Evolutionary conservation across 1,284 basidiomycete species (phyloP).

Genomic region (Apiotrichum mycotoxinovorans): DNA sequence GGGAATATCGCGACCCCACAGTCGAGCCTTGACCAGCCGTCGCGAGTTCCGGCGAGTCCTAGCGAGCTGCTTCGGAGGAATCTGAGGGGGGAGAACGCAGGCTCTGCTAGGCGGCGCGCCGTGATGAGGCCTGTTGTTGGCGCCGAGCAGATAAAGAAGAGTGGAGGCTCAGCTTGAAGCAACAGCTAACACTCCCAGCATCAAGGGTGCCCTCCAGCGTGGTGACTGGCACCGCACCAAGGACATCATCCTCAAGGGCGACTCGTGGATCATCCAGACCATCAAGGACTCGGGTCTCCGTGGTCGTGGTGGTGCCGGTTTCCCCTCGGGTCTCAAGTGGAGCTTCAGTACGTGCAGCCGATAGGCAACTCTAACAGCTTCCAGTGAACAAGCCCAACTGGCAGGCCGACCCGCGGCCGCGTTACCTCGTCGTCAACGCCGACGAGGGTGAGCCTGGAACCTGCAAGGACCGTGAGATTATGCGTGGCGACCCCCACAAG

Average conservation of each 20-base stretch:
- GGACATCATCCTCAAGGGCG: conserved; percentile 67
- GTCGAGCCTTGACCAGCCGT: no score
- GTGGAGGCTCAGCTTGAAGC: background rate
- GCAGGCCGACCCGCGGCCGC: conserved; percentile 88
- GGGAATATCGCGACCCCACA: no score
- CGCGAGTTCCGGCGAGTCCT: no score
- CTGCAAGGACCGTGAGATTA: conserved; percentile 97
- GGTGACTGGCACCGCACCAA: conserved; percentile 99
- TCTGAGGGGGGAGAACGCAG: no score
- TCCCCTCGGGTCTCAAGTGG: conserved; percentile 97
- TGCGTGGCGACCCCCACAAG: conserved; percentile 97
- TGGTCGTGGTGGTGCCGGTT: conserved; percentile 95
- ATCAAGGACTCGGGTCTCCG: conserved; percentile 95
- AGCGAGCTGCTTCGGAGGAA: no score
- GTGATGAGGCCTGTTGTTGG: background rate
- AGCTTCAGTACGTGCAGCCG: conserved; percentile 68
- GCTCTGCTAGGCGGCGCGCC: no score
- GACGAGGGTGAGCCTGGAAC: conserved; percentile 99
- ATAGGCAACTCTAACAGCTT: background rate
- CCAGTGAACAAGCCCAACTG: conserved; percentile 86
- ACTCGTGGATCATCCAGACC: conserved; percentile 94
- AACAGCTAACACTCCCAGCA: background rate
- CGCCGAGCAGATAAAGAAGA: no score
- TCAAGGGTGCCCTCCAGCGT: conserved; percentile 84
- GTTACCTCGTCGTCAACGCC: conserved; percentile 96